Percentiles rank a stretch among this genome's conserved stretches.
Conservation (phyloP, 257 asterid species). For the Penstemon eatonii region DNA sequence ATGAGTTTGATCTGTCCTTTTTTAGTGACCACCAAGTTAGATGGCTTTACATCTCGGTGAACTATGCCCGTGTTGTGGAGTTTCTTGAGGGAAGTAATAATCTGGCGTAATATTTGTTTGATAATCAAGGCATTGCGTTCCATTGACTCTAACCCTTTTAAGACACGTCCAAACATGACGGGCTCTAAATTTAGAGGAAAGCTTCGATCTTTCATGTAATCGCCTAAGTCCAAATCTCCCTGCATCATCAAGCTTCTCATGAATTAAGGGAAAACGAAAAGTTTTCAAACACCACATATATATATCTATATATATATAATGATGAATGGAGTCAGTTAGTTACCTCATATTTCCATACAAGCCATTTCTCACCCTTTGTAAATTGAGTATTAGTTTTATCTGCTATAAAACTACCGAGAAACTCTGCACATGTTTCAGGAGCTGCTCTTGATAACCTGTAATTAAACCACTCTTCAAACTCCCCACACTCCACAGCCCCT, state of each 20-base stretch:
- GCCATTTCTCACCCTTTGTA: slow-evolving; percentile 99
- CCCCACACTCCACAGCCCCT: slow-evolving; percentile 93
- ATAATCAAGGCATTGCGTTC: slow-evolving; percentile 83
- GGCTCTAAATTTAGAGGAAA: slow-evolving; percentile 87
- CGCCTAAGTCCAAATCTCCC: slow-evolving; percentile 92
- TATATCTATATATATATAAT: too few species aligned
- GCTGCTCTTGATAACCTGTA: slow-evolving; percentile 94
- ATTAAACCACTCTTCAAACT: slow-evolving; percentile 92
- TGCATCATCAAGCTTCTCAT: slow-evolving; percentile 35
- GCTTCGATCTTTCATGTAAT: slow-evolving; percentile 77
- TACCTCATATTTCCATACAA: slow-evolving; percentile 97
- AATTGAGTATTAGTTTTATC: slow-evolving; percentile 68
- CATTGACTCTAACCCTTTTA: slow-evolving; percentile 65
- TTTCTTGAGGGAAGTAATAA: slow-evolving; percentile 82
- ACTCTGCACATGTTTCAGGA: slow-evolving; percentile 92
- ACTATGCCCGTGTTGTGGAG: slow-evolving; percentile 87
- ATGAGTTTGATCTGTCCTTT: slow-evolving; percentile 86
- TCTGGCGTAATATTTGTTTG: slow-evolving; percentile 93
- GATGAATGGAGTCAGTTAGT: slow-evolving; percentile 23
- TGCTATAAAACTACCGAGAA: slow-evolving; percentile 84
- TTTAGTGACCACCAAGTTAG: slow-evolving; percentile 92
- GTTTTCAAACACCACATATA: neutral
- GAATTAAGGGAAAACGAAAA: slow-evolving; percentile 5
- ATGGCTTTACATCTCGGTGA: slow-evolving; percentile 94
- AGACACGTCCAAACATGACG: slow-evolving; percentile 80